Percentiles rank a stretch among this genome's conserved stretches.
These are phyloP conservation scores for Periconia macrospinosa DNA, from an alignment of 2,329 filamentous ascomycete species.

Conservation along the genomic window DNA sequence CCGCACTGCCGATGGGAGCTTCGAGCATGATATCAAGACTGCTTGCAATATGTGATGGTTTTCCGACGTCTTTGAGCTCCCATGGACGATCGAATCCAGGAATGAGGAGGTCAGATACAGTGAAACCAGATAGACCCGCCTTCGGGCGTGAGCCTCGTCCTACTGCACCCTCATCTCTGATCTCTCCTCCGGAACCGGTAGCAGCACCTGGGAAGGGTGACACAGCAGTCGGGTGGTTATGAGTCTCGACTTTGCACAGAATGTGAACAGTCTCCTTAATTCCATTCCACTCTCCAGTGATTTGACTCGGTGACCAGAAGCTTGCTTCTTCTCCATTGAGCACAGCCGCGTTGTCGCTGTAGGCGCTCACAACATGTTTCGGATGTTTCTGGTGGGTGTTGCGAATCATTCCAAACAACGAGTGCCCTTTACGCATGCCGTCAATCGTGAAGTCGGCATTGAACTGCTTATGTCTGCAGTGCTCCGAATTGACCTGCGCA, in stretches of 20 bases:
- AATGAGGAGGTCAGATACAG: slow-evolving; percentile 90
- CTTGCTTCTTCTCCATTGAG: slow-evolving; percentile 70
- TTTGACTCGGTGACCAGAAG: slow-evolving; percentile 86
- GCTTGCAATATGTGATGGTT: slow-evolving; percentile 88
- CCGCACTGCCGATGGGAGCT: slow-evolving; percentile 89
- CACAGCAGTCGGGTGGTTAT: slow-evolving; percentile 96
- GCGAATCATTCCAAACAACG: slow-evolving; percentile 92
- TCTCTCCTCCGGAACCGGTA: slow-evolving; percentile 93
- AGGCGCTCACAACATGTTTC: slow-evolving; percentile 86
- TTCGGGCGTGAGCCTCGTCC: slow-evolving; percentile 91
- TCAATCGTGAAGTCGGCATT: slow-evolving; percentile 97
- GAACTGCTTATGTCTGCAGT: slow-evolving; percentile 88
- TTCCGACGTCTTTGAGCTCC: slow-evolving; percentile 82
- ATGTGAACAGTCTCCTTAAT: slow-evolving; percentile 86
- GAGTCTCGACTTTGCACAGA: slow-evolving; percentile 93
- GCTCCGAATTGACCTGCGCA: slow-evolving; percentile 97
- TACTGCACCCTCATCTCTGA: slow-evolving; percentile 92
- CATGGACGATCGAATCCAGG: slow-evolving; percentile 81
- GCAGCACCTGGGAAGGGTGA: slow-evolving; percentile 92
- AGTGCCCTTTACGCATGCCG: slow-evolving; percentile 74
- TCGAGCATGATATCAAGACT: slow-evolving; percentile 97
- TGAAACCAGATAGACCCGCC: slow-evolving; percentile 88
- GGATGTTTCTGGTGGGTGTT: slow-evolving; percentile 84
- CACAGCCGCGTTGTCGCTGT: slow-evolving; percentile 98
- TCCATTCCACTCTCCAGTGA: slow-evolving; percentile 84